These are phyloP conservation scores for Aspergillus clavatus DNA, from an alignment of 2,329 filamentous ascomycete genomes.

Conservation along the genomic window DNA sequence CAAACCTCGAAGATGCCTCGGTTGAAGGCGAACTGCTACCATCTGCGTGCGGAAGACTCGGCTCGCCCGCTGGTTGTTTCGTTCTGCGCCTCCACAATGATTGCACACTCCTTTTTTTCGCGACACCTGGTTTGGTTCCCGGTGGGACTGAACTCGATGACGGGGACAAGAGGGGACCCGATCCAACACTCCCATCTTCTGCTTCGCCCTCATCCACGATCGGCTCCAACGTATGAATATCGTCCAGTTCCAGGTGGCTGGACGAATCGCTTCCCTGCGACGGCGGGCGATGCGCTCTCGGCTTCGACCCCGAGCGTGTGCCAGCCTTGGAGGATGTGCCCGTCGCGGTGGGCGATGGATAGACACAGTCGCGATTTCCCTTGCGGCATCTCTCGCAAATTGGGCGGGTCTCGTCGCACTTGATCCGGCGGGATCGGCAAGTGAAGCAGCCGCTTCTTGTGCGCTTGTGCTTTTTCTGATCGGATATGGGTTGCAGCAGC, in stretches of 20 bases:
- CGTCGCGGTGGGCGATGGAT: constrained; percentile 58
- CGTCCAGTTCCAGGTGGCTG: constrained; percentile 44
- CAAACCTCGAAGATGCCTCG: constrained; percentile 41
- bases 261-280: constrained; percentile 48
- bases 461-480: constrained; percentile 85
- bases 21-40: constrained; percentile 50
- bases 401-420: constrained; percentile 87
- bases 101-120: constrained; percentile 28
- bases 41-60: constrained; percentile 41
- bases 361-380: constrained; percentile 83
- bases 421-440: constrained; percentile 82
- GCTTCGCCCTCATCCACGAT: constrained; percentile 44
- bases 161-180: constrained; percentile 21
- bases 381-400: constrained; percentile 89
- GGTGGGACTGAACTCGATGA: constrained; percentile 15
- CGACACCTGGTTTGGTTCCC: constrained; percentile 17
- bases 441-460: constrained; percentile 93
- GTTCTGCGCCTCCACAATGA: constrained; percentile 25
- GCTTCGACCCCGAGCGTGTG: constrained; percentile 41
- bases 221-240: constrained; percentile 36
- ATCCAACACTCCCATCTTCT: constrained; percentile 18
- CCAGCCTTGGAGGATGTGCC: constrained; percentile 40
- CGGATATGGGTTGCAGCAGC: constrained; percentile 36
- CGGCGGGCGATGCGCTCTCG: constrained; percentile 34
- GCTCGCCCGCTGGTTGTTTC: constrained; percentile 24